phyloP scores from a whole-genome alignment of 768 basidiomycete genomes.

The Candolleomyces efflorescens region DNA sequence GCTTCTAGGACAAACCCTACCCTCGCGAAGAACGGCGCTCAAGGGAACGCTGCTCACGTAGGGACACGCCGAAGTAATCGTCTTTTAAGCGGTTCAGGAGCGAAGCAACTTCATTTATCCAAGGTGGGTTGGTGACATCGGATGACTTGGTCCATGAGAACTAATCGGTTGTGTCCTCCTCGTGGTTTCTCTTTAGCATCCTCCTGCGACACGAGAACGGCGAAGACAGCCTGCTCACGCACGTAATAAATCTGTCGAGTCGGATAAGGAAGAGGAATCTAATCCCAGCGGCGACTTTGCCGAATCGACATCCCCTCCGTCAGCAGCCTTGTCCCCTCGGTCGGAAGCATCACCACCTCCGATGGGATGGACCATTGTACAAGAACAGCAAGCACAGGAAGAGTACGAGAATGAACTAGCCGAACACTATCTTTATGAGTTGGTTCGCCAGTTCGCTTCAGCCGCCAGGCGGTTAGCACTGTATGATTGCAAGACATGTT shows the following conservation, averaged over 20 bases:
- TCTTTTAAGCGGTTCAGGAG: conserved; percentile 52
- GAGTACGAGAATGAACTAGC: conserved; percentile 69
- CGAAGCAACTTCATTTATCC: conserved; percentile 42
- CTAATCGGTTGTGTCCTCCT: conserved; percentile 4
- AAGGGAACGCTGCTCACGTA: conserved; percentile 35
- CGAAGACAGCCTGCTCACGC: conserved; percentile 51
- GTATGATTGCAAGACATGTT: conserved; percentile 72
- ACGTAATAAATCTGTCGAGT: conserved; percentile 61
- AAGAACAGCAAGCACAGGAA: conserved; percentile 70
- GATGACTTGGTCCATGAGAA: conserved; percentile 5
- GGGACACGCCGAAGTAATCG: conserved; percentile 72
- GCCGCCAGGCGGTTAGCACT: conserved; percentile 71
- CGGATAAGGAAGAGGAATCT: conserved; percentile 68
- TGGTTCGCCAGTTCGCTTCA: conserved; percentile 76
- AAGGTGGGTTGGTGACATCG: conserved; percentile 44
- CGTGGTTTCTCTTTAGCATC: conserved; percentile 11
- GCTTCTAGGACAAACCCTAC: conserved; percentile 54
- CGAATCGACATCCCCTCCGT: conserved; percentile 58
- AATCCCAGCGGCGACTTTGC: conserved; percentile 42
- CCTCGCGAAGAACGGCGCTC: conserved; percentile 48
- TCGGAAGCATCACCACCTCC: conserved; percentile 65
- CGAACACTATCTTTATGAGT: conserved; percentile 77
- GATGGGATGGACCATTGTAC: conserved; percentile 57
- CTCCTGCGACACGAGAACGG: conserved; percentile 44
- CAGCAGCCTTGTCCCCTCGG: conserved; percentile 51